Evolutionary conservation across 1,284 basidiomycete species (phyloP).

Genomic region (Cutaneotrichosporon daszewskae): DNA sequence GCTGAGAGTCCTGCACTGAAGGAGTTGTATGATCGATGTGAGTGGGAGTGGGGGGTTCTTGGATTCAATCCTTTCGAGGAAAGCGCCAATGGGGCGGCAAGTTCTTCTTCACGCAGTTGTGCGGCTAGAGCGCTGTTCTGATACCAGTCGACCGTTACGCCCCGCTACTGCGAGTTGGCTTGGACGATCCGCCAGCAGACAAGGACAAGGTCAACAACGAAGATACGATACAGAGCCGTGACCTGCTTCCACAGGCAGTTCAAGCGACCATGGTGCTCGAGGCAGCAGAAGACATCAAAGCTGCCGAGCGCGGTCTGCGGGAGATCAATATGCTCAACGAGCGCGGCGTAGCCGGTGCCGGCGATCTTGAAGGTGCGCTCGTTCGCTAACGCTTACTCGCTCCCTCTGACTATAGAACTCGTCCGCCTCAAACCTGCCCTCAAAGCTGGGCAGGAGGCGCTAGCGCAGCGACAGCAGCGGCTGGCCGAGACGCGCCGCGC

Average conservation of each 20-base stretch:
- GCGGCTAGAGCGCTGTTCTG: no score
- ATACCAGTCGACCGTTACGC: slow-evolving; percentile 30
- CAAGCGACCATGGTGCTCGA: slow-evolving; percentile 37
- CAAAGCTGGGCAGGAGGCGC: slow-evolving; percentile 6
- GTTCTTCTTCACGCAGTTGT: no score
- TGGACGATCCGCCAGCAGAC: not conserved
- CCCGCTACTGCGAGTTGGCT: slow-evolving; percentile 20
- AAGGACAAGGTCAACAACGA: not conserved
- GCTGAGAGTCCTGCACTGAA: slow-evolving; percentile 29
- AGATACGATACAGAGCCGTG: not conserved
- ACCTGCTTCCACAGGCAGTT: slow-evolving; percentile 21
- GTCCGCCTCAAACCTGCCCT: slow-evolving; percentile 23
- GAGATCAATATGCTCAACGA: slow-evolving; percentile 33
- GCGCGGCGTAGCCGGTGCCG: slow-evolving; percentile 33
- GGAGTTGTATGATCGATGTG: slow-evolving; percentile 33
- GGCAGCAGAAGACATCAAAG: slow-evolving; percentile 30
- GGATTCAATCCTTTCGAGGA: no score
- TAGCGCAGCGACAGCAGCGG: slow-evolving; percentile 8
- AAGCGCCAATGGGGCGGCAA: no score
- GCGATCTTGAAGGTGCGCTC: slow-evolving; percentile 32
- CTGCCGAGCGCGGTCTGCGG: slow-evolving; percentile 35
- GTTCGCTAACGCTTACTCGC: not conserved
- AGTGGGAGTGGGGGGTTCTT: no score
- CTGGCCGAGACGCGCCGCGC: slow-evolving; percentile 21
- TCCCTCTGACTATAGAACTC: slow-evolving; percentile 22